A percentile compares a stretch with the other conserved stretches of the same genome.
phyloP scores from a whole-genome alignment of 805 yeast species.

The Yueomyces sp. region DNA sequence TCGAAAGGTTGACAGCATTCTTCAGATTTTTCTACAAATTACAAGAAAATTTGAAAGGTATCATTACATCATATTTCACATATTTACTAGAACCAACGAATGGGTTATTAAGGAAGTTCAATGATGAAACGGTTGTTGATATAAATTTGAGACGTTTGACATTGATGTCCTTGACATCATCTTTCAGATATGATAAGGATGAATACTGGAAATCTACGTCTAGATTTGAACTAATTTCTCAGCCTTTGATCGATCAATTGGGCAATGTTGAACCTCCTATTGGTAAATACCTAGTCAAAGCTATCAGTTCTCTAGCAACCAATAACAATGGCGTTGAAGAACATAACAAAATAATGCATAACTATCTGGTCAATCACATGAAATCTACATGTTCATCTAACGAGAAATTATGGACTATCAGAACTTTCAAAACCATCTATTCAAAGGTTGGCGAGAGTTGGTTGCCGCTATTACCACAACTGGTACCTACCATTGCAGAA shows the following conservation, averaged over 20 bases:
- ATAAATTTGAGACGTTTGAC: slow-evolving; percentile 58
- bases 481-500: slow-evolving; percentile 93
- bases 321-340: slow-evolving; percentile 54
- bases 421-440: slow-evolving; percentile 67
- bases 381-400: slow-evolving; percentile 42
- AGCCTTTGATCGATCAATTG: slow-evolving; percentile 53
- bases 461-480: slow-evolving; percentile 81
- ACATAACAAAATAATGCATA: slow-evolving; percentile 64
- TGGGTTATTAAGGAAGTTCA: slow-evolving; percentile 38
- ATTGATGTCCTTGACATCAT: slow-evolving; percentile 57
- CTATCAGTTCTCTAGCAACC: slow-evolving; percentile 64
- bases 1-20: slow-evolving; percentile 55
- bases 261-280: slow-evolving; percentile 53
- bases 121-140: slow-evolving; percentile 30
- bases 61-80: slow-evolving; percentile 78
- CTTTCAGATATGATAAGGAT: slow-evolving; percentile 81
- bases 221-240: slow-evolving; percentile 63
- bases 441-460: slow-evolving; percentile 90
- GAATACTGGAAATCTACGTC: slow-evolving; percentile 90
- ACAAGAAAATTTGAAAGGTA: slow-evolving; percentile 72
- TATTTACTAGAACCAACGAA: slow-evolving; percentile 70
- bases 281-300: slow-evolving; percentile 70
- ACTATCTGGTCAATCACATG: slow-evolving; percentile 49
- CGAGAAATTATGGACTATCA: slow-evolving; percentile 71
- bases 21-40: slow-evolving; percentile 76